These are phyloP conservation scores for Jatropha curcas DNA, from an alignment of 345 rosid genomes.

Conservation along the genomic window DNA sequence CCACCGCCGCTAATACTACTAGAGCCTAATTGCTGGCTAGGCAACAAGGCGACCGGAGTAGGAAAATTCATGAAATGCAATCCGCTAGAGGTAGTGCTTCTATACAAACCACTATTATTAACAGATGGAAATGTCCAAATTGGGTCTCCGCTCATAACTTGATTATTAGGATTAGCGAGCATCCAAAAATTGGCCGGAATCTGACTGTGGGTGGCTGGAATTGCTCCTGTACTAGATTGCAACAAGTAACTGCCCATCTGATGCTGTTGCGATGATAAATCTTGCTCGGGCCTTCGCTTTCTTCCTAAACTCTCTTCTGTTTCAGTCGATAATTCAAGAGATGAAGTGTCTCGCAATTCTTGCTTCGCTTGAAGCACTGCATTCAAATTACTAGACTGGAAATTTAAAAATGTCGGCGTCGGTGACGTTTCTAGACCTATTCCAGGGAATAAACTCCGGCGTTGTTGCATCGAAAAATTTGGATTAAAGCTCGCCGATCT, in stretches of 20 bases:
- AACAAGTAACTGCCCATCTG: conserved; percentile 64
- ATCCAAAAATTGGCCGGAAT: conserved; percentile 93
- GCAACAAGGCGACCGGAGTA: conserved; percentile 74
- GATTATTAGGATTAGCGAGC: conserved; percentile 68
- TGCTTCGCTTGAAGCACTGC: conserved; percentile 62
- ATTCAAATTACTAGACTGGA: conserved; percentile 58
- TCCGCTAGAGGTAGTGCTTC: conserved; percentile 77
- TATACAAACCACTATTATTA: conserved; percentile 59
- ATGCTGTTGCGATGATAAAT: conserved; percentile 50
- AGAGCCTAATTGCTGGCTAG: conserved; percentile 72
- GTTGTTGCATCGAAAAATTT: conserved; percentile 54
- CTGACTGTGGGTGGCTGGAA: conserved; percentile 59
- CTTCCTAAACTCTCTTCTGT: conserved; percentile 50
- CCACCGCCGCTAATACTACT: conserved; percentile 32
- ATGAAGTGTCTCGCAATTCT: conserved; percentile 44
- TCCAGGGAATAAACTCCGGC: conserved; percentile 56
- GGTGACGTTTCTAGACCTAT: conserved; percentile 44
- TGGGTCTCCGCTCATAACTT: conserved; percentile 73
- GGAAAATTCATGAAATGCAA: conserved; percentile 96
- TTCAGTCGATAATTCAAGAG: conserved; percentile 47
- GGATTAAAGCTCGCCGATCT: conserved; percentile 62
- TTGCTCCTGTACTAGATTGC: conserved; percentile 62
- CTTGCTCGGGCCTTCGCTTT: conserved; percentile 61
- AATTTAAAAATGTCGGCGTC: conserved; percentile 67
- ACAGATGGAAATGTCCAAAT: conserved; percentile 85